phyloP scores from a whole-genome alignment of 2,329 filamentous ascomycete species.

The Chrysoporthe cubensis region DNA sequence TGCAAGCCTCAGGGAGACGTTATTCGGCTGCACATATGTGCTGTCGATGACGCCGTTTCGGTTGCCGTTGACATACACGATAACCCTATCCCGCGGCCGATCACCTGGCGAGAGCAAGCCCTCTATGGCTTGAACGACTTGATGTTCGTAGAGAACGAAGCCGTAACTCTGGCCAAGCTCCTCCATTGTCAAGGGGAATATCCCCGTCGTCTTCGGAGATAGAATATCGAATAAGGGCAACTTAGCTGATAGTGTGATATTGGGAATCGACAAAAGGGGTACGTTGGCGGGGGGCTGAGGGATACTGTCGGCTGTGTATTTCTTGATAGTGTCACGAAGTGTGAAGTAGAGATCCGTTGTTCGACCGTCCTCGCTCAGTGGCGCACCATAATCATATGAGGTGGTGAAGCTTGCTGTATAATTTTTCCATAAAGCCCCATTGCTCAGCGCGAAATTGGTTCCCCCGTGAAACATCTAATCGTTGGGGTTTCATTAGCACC shows the following conservation, averaged over 20 bases:
- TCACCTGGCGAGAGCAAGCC: slow-evolving; percentile 48
- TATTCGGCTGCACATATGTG: slow-evolving; percentile 44
- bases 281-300: slow-evolving; percentile 42
- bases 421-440: slow-evolving; percentile 49
- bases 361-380: slow-evolving; percentile 54
- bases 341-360: slow-evolving; percentile 48
- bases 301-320: slow-evolving; percentile 43
- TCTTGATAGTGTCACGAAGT: slow-evolving; percentile 44
- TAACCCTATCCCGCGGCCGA: slow-evolving; percentile 48
- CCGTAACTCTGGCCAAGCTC: slow-evolving; percentile 49
- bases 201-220: slow-evolving; percentile 32
- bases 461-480: slow-evolving; percentile 54
- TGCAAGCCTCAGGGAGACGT: slow-evolving; percentile 43
- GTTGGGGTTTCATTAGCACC: neutral
- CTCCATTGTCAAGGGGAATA: slow-evolving; percentile 49
- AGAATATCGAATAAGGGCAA: slow-evolving; percentile 44
- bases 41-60: slow-evolving; percentile 51
- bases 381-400: slow-evolving; percentile 55
- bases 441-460: slow-evolving; percentile 54
- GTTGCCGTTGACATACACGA: slow-evolving; percentile 51
- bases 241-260: slow-evolving; percentile 43
- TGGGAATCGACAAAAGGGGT: slow-evolving; percentile 39
- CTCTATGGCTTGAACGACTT: slow-evolving; percentile 30
- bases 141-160: slow-evolving; percentile 48
- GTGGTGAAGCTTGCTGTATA: slow-evolving; percentile 46